Base-by-base conservation (phyloP, 495 filamentous ascomycete genomes). In the Aspergillus conjunctus region DNA sequence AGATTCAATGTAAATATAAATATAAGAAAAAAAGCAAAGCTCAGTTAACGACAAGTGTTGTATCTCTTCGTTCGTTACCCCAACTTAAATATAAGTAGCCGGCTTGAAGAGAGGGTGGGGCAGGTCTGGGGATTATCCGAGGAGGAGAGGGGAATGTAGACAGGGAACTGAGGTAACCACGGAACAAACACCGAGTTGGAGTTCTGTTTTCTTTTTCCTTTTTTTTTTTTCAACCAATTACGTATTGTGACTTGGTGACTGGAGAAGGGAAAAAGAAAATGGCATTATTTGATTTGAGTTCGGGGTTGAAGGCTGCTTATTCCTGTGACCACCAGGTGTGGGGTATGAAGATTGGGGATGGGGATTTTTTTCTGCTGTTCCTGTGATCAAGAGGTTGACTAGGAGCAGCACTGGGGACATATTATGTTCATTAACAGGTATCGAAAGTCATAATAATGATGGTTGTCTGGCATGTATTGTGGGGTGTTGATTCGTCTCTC, bases 141-240 rank as follows among this genome's bases (percentile, higher is more conserved):
- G 44, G 44, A 48, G 44, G 18, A 21, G 44, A 17, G 44, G n/a
- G 6, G 17, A 41, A 41, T 41, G 18, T 48, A 17, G n/a, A 17
- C 9, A 46, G 10, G 44, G 17, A 26, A 26, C 26, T 48, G 17
- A 21, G 17, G 17, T 18, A 7, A 4, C 51, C 11, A 21, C 44
- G 44, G 44, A 22, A 48, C 20, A 48, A 48, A 48, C 6, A 17
- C 44, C 44, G 44, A 48, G 44, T 48, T 48, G 44, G 44, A 48
- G 44, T 48, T 11, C 10, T 14, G 17, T 11, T 4, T 7, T 20
- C 4, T 41, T 41, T 41, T n/a, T 41, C 15, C 9, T 41, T 41
- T 4, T 41, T 41, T 41, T 41, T 7, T 41, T 41, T 41, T 26
- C 5, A 5, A 26, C 26, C 26, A 26, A 41, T 41, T 41, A 41